Evolutionary conservation across 2,329 filamentous ascomycete genomes (phyloP).

Genomic region (Fusarium sp.): DNA sequence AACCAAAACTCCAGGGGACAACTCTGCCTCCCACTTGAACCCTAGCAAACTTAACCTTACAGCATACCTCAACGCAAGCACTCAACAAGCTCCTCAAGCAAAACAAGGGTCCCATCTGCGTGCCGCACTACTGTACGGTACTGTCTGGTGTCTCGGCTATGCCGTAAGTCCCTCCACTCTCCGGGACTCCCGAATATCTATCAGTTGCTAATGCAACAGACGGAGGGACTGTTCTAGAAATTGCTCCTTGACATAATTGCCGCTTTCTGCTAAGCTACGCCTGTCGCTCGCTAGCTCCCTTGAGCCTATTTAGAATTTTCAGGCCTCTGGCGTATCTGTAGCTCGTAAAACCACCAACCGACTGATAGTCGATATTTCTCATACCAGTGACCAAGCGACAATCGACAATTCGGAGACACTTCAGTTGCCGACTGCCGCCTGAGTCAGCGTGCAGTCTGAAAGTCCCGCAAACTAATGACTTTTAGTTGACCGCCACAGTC

Average conservation of each 20-base stretch:
- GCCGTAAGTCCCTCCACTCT: constrained; percentile 21
- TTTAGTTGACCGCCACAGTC: constrained; percentile 4
- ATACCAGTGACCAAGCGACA: background rate
- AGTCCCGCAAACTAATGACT: background rate
- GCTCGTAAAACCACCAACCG: background rate
- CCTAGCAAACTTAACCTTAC: constrained; percentile 5
- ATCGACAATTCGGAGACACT: background rate
- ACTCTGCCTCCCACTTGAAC: background rate
- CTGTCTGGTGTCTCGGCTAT: constrained; percentile 22
- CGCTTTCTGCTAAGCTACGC: background rate
- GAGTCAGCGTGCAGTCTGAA: background rate
- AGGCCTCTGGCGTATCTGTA: background rate
- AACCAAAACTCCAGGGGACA: background rate
- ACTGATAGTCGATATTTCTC: background rate
- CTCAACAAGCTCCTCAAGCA: constrained; percentile 1
- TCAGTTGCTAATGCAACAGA: background rate
- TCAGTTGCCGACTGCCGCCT: background rate
- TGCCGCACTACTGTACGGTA: constrained; percentile 7
- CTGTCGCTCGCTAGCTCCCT: background rate
- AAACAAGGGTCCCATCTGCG: constrained; percentile 7
- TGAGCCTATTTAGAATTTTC: constrained; percentile 4
- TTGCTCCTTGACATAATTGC: background rate
- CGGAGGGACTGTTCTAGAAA: background rate
- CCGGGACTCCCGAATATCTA: constrained; percentile 23
- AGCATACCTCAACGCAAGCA: constrained; percentile 2